phyloP scores from a whole-genome alignment of 805 yeast genomes.

The Metschnikowia similis region DNA sequence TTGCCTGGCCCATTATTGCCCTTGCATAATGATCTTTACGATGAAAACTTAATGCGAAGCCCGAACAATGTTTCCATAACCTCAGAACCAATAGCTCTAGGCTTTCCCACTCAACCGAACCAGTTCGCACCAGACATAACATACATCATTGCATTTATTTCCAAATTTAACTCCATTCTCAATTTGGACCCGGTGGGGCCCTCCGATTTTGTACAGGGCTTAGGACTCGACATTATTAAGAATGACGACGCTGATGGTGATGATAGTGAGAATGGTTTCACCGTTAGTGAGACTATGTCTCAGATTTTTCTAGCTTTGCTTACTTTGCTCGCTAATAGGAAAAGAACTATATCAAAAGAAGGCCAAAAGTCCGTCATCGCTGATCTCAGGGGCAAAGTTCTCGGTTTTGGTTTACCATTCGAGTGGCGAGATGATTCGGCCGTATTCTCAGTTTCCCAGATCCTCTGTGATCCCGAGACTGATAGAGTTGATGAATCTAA shows the following conservation, averaged over 20 bases:
- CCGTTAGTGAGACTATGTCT: conserved; percentile 31
- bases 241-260: background rate
- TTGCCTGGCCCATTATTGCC: conserved; percentile 39
- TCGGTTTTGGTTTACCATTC: conserved; percentile 30
- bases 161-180: conserved; percentile 27
- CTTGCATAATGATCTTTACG: conserved; percentile 33
- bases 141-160: conserved; percentile 28
- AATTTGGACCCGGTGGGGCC: conserved; percentile 29
- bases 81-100: conserved; percentile 30
- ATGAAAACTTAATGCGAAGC: conserved; percentile 28
- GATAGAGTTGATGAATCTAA: conserved; percentile 23
- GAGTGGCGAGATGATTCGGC: conserved; percentile 33
- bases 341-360: conserved; percentile 24
- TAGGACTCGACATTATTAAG: conserved; percentile 20
- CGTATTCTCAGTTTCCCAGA: conserved; percentile 4
- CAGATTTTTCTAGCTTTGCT: conserved; percentile 28
- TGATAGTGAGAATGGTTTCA: conserved; percentile 2
- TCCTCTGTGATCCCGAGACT: conserved; percentile 5
- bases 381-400: conserved; percentile 28
- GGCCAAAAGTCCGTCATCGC: conserved; percentile 27
- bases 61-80: conserved; percentile 17
- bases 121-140: conserved; percentile 32
- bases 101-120: conserved; percentile 24
- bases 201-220: conserved; percentile 33
- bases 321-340: conserved; percentile 35